Evolutionary conservation across 2,329 filamentous ascomycete species (phyloP).

Genomic region (Lizonia empirigonia): DNA sequence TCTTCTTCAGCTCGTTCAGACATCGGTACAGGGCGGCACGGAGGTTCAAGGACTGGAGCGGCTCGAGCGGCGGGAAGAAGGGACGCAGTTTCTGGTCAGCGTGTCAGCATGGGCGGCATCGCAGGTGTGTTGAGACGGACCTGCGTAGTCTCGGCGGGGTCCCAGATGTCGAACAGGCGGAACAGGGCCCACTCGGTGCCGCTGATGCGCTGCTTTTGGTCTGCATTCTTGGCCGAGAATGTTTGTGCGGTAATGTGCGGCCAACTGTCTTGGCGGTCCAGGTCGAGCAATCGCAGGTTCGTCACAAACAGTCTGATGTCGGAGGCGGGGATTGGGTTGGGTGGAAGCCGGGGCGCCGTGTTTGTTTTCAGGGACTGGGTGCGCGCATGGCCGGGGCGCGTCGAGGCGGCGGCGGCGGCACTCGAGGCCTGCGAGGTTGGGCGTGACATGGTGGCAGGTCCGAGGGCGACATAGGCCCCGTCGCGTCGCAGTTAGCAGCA

Average conservation of each 20-base stretch:
- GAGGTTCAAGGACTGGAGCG: conserved; percentile 87
- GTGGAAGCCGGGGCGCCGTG: conserved; percentile 22
- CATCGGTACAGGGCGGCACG: conserved; percentile 81
- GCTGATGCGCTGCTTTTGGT: conserved; percentile 81
- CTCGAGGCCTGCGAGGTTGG: conserved; percentile 32
- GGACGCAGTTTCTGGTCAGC: conserved; percentile 75
- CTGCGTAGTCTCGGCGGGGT: conserved; percentile 74
- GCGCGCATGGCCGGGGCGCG: conserved; percentile 25
- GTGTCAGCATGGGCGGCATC: conserved; percentile 2
- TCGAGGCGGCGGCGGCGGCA: conserved; percentile 26
- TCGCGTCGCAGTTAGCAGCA: background rate
- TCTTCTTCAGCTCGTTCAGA: conserved; percentile 87
- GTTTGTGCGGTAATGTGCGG: conserved; percentile 73
- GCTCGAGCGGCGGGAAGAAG: conserved; percentile 89
- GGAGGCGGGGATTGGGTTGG: conserved; percentile 32
- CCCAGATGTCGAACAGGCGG: conserved; percentile 83
- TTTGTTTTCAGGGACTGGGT: conserved; percentile 43
- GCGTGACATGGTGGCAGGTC: conserved; percentile 33
- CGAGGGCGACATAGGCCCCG: conserved; percentile 14
- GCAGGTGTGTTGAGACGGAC: conserved; percentile 51
- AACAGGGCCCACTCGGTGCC: conserved; percentile 91
- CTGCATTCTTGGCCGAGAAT: conserved; percentile 72
- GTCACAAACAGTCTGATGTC: conserved; percentile 69
- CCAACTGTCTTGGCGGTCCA: conserved; percentile 83
- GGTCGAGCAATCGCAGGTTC: conserved; percentile 80